These are phyloP conservation scores for Bolboschoenoplectus hybrid DNA, from an alignment of 202 grass and related monocot genomes.

Conservation along the genomic window DNA sequence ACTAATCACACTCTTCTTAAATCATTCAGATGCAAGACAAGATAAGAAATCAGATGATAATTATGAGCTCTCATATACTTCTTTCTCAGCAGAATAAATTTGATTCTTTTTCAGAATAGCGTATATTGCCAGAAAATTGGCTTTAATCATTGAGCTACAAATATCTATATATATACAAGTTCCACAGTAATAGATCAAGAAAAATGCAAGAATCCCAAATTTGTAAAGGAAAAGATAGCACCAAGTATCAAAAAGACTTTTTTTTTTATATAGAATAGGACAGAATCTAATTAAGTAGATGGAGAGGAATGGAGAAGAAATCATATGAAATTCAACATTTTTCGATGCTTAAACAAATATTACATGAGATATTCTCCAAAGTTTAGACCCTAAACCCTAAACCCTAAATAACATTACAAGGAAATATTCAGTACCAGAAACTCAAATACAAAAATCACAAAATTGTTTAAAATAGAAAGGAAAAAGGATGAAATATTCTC, in stretches of 20 bases:
- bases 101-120: background rate
- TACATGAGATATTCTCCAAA: background rate
- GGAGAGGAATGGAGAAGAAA: background rate
- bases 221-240: background rate
- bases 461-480: background rate
- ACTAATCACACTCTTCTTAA: background rate
- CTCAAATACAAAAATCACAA: no score
- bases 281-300: background rate
- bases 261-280: no score
- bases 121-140: background rate
- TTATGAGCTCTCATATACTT: no score
- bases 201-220: background rate
- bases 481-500: background rate
- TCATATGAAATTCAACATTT: background rate
- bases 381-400: no score
- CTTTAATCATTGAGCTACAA: conserved; percentile 4
- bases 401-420: no score
- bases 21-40: background rate
- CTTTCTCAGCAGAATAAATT: background rate
- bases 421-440: no score
- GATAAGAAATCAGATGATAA: background rate
- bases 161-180: background rate
- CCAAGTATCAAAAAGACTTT: background rate
- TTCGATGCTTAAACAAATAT: background rate
- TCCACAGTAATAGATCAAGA: background rate